Percentiles rank a stretch among this genome's conserved stretches.
phyloP scores from a whole-genome alignment of 805 yeast genomes.

The Helenozyma baotianmanensis region DNA sequence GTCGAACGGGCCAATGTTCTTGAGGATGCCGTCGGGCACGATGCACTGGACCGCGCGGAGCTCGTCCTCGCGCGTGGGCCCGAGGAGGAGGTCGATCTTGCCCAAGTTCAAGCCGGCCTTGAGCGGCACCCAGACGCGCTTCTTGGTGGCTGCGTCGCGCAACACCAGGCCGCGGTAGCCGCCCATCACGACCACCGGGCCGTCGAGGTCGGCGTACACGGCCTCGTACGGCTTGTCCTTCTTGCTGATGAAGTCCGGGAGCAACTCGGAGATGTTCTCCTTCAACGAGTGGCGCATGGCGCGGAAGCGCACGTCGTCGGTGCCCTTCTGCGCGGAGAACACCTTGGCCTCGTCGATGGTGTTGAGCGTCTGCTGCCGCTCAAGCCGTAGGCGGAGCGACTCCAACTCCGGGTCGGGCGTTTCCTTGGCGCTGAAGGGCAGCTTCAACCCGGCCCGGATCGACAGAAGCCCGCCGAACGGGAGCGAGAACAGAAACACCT shows the following conservation, averaged over 20 bases:
- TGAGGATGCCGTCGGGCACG: slow-evolving; percentile 71
- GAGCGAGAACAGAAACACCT: slow-evolving; percentile 52
- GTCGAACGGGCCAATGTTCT: slow-evolving; percentile 86
- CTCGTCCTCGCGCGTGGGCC: slow-evolving; percentile 73
- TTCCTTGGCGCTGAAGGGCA: slow-evolving; percentile 19
- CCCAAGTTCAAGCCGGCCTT: slow-evolving; percentile 78
- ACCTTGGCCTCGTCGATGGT: slow-evolving; percentile 61
- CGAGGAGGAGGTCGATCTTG: slow-evolving; percentile 65
- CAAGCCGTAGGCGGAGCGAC: slow-evolving; percentile 37
- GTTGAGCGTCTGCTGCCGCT: slow-evolving; percentile 52
- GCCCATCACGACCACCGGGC: slow-evolving; percentile 77
- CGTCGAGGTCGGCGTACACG: slow-evolving; percentile 59
- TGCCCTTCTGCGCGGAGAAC: slow-evolving; percentile 50
- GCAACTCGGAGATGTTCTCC: slow-evolving; percentile 42
- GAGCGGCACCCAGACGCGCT: slow-evolving; percentile 81
- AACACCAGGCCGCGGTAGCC: slow-evolving; percentile 85
- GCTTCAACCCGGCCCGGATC: slow-evolving; percentile 18
- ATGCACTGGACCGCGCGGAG: slow-evolving; percentile 45
- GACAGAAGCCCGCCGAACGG: slow-evolving; percentile 50
- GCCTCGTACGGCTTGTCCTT: slow-evolving; percentile 34
- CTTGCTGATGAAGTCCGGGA: slow-evolving; percentile 26
- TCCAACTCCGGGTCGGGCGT: slow-evolving; percentile 14
- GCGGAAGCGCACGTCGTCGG: slow-evolving; percentile 61
- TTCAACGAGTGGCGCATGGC: slow-evolving; percentile 66
- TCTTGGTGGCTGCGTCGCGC: slow-evolving; percentile 57